A percentile compares a stretch with the other conserved stretches of the same genome.
Conservation (phyloP, 352 stramenopile genomes). For the Pseudoperonospora humuli region DNA sequence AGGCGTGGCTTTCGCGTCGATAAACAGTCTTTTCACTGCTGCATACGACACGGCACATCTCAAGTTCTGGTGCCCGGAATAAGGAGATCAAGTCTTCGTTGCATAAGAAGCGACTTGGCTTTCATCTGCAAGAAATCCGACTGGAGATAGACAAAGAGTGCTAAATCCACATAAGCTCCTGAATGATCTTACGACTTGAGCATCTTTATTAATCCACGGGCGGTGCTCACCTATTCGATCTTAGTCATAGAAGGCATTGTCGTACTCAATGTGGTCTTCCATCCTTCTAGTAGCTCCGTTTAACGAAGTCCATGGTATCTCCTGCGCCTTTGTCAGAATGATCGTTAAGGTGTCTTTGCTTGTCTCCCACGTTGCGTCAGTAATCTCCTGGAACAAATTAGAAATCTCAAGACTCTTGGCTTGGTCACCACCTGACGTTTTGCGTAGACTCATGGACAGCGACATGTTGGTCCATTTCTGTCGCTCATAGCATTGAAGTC, state of each 20-base stretch:
- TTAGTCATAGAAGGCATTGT: conserved; percentile 74
- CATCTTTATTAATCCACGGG: neutral
- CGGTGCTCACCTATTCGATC: neutral
- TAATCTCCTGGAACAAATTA: conserved; percentile 61
- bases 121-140: conserved; percentile 19
- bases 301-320: conserved; percentile 63
- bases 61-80: conserved; percentile 63
- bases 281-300: conserved; percentile 78
- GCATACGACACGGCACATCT: conserved; percentile 63
- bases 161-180: neutral
- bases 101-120: conserved; percentile 9
- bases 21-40: conserved; percentile 44
- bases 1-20: conserved; percentile 42
- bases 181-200: neutral
- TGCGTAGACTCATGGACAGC: conserved; percentile 60
- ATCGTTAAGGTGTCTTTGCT: conserved; percentile 60
- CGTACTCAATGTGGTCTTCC: conserved; percentile 82
- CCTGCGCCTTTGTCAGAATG: conserved; percentile 54
- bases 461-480: conserved; percentile 80
- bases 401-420: conserved; percentile 69
- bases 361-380: conserved; percentile 46
- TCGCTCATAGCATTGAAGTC: neutral
- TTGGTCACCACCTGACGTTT: conserved; percentile 22
- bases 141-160: conserved; percentile 1
- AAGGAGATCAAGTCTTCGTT: conserved; percentile 7